These are phyloP conservation scores for Kitagawia praeruptora DNA, from an alignment of 129 eudicot species.

Conservation along the genomic window DNA sequence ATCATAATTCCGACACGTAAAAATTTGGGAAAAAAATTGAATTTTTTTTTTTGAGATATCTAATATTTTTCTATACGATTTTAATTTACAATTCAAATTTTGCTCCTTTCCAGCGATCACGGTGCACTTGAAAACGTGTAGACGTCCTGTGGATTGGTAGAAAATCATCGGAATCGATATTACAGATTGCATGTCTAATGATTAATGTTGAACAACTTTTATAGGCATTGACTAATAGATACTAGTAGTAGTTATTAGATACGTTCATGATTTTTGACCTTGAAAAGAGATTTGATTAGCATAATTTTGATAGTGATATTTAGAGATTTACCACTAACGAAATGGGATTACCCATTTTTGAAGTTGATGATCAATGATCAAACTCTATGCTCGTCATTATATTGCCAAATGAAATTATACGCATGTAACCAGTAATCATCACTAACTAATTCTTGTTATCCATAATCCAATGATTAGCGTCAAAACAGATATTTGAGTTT, in stretches of 20 bases:
- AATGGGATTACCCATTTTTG: slow-evolving; percentile 3
- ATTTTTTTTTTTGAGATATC: too few species aligned
- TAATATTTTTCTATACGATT: too few species aligned
- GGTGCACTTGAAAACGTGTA: not conserved
- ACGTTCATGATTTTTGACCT: slow-evolving; percentile 5
- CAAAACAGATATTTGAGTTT: not conserved
- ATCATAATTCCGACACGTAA: too few species aligned
- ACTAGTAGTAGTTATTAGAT: not conserved
- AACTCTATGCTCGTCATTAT: not conserved
- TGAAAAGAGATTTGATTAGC: not conserved
- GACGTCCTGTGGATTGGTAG: not conserved
- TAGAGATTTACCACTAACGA: slow-evolving; percentile 17
- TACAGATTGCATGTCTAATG: slow-evolving; percentile 3
- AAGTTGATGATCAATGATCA: not conserved
- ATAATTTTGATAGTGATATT: slow-evolving; percentile 1
- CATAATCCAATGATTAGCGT: not conserved
- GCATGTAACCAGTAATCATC: not conserved
- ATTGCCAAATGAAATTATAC: not conserved
- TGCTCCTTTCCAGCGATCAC: not conserved
- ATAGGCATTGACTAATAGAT: slow-evolving; percentile 1
- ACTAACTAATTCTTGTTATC: not conserved
- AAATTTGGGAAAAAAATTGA: too few species aligned
- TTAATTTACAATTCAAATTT: too few species aligned
- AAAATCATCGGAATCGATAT: not conserved
- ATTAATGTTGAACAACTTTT: slow-evolving; percentile 6